phyloP scores from a whole-genome alignment of 75 land plant genomes.

The Larix kaempferi region DNA sequence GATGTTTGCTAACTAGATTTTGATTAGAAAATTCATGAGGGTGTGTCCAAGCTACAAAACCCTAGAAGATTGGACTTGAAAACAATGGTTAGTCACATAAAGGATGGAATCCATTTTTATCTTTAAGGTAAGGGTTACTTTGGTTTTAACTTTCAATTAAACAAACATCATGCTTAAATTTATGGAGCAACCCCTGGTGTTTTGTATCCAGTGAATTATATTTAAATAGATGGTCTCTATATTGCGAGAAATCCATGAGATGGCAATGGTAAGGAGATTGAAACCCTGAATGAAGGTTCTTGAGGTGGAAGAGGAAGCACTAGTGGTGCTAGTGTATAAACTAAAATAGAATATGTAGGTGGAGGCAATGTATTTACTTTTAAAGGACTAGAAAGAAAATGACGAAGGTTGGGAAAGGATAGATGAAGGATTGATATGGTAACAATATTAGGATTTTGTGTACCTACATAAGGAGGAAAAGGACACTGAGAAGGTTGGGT shows the following conservation, averaged over 20 bases:
- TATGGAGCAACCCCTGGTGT: too few relatives aligned
- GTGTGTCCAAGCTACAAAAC: too few relatives aligned
- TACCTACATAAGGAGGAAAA: neutral
- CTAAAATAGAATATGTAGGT: neutral
- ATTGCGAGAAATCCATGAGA: neutral
- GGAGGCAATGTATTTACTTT: conserved; percentile 6
- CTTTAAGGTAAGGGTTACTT: too few relatives aligned
- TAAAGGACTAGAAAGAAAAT: neutral
- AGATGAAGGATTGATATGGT: neutral
- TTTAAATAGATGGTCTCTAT: too few relatives aligned
- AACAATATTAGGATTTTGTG: neutral
- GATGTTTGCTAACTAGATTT: too few relatives aligned
- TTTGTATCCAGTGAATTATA: too few relatives aligned
- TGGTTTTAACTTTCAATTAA: too few relatives aligned
- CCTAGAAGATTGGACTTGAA: too few relatives aligned
- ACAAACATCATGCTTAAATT: too few relatives aligned
- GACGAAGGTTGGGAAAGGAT: neutral
- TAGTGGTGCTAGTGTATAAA: conserved; percentile 11
- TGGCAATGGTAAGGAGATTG: conserved; percentile 8
- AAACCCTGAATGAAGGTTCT: conserved; percentile 18
- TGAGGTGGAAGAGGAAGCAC: conserved; percentile 13
- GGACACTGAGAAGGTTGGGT: neutral
- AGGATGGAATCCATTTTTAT: too few relatives aligned
- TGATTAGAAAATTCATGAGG: too few relatives aligned
- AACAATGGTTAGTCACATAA: too few relatives aligned